Conservation (phyloP, 306 rosid species). For the Morella rubra region DNA sequence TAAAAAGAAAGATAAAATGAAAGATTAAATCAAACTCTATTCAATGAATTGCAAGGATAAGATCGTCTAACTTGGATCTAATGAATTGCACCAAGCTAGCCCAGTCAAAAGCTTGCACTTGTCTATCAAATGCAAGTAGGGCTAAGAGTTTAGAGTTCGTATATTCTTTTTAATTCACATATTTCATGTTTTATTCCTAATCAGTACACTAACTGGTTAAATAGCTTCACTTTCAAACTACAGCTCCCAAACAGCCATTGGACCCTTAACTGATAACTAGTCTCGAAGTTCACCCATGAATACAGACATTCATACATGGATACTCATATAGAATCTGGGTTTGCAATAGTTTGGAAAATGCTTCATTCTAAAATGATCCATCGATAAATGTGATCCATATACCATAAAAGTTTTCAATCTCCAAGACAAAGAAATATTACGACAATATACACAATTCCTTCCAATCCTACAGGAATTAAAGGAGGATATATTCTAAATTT, state of each 20-base stretch:
- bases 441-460: not conserved
- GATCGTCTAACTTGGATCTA: no score
- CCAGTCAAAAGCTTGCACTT: not conserved
- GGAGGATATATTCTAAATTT: not conserved
- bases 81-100: no score
- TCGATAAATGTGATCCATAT: not conserved
- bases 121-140: not conserved
- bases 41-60: no score
- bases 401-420: not conserved
- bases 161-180: not conserved
- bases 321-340: not conserved
- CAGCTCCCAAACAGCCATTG: not conserved
- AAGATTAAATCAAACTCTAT: no score
- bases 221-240: not conserved
- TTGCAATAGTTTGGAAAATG: not conserved
- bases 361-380: not conserved
- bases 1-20: no score
- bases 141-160: not conserved
- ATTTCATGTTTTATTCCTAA: not conserved
- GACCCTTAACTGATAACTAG: not conserved
- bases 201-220: not conserved
- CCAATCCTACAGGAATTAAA: not conserved
- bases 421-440: not conserved
- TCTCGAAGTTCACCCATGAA: not conserved
- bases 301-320: not conserved